Base-by-base conservation (phyloP, 768 basidiomycete species). In the Suillus weaverae region DNA sequence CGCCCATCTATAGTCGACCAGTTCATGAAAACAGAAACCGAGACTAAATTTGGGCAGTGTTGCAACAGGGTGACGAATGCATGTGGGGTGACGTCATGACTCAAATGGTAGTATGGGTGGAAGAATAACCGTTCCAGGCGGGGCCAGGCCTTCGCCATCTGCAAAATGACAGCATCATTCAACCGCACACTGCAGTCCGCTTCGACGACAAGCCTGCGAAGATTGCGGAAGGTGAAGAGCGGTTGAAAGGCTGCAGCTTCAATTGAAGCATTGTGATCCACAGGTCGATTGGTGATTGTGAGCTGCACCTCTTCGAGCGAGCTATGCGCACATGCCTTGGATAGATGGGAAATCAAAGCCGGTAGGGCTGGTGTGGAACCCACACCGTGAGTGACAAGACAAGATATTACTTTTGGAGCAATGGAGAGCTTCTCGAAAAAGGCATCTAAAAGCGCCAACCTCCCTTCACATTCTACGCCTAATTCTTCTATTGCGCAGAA, bases 91-190 rank as follows among this genome's bases (percentile, higher is more conserved):
- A 61, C 39, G 5, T 33, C 4, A 53, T 18, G 18, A 53, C 51
- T 20, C 5, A 10, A 10, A n/a, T n/a, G 3, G n/a, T 5, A 20
- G 18, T n/a, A 41, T 33, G 13, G 10, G 10, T 4, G 8, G 30
- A 61, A 20, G 7, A 2, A 2, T 30, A 61, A 13, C 11, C 18
- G 26, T 22, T 43, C 41, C 4, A 61, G 46, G 39, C 46, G 60
- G 18, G 60, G 41, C 60, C 60, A 61, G 6, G 38, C 39, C 30
- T 32, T 41, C 0, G 60, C 41, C 60, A 61, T 61, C 60, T 61
- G 30, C 60, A 43, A 32, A 32, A 61, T 30, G 36, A 14, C 39
- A n/a, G 39, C 30, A 61, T 61, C 46, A 43, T 61, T 18, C 5
- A 46, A 32, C 13, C 4, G 39, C 41, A 46, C 33, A n/a, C 4